Evolutionary conservation across 148 eudicot species (phyloP), one percentile per base, ranked within the genome.

Genomic region (Rhododendron ferrugineum): DNA sequence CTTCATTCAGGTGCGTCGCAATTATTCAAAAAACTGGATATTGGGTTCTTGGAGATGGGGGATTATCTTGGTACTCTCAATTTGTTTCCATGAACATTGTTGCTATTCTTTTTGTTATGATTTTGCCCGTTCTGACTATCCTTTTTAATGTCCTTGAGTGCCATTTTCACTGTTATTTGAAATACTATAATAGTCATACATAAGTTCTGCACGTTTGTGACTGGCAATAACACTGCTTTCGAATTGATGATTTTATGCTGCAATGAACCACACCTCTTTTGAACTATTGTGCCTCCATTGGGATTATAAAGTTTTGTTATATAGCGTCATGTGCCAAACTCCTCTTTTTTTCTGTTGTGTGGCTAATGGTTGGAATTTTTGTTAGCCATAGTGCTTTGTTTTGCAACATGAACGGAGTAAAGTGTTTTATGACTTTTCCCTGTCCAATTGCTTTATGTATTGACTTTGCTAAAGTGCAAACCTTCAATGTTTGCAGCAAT

Each of bases 41-140:
- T 92, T 68, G 95, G 92, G 82, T 88, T 86, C 84, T 86, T 95
- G 88, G 95, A 92, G 80, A 78, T 88, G 34, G 82, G 75, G 30
- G 98, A 95, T 88, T 93, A 91, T 91, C 93, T 93, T 83, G 95
- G 98, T 95, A 93, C 11, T 82, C 70, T 10, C 52, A n/a, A 16
- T 56, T 30, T 46, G 22, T 84, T 22, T 58, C 76, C 32, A 40
- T 85, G 79, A 40, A 56, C 62, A 26, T 82, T 78, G 46, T 62
- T 40, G 58, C 58, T 42, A 22, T 86, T 42, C 7, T 37, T 36
- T 1, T 28, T 77, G 58, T 79, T 70, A 34, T 68, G 72, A 62
- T 56, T 79, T 5, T n/a, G 37, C 11, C 22, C 22, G 22, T 70
- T 46, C 0, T 56, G 46, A 4, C 80, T 36, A 62, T 84, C 30